Percentiles rank a stretch among this genome's conserved stretches.
phyloP scores from a whole-genome alignment of 495 filamentous ascomycete species.

The Hyphodiscus hymeniophilus region DNA sequence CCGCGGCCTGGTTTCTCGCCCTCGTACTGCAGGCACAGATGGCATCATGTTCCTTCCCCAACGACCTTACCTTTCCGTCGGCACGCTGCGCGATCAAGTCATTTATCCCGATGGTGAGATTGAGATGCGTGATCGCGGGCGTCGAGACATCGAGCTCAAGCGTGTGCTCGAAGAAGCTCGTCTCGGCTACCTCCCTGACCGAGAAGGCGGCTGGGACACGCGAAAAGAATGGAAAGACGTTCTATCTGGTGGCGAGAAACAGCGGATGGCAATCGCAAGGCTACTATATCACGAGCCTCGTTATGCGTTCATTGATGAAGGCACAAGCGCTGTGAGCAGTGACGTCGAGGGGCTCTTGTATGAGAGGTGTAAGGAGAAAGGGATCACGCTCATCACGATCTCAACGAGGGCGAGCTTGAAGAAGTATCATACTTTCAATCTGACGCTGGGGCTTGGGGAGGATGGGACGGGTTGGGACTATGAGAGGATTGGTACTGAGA shows the following conservation, averaged over 20 bases:
- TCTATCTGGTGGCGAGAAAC: conserved; percentile 95
- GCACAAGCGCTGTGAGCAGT: conserved; percentile 83
- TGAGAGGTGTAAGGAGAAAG: conserved; percentile 81
- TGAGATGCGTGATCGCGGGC: conserved; percentile 80
- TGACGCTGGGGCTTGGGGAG: conserved; percentile 69
- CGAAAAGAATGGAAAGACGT: conserved; percentile 99
- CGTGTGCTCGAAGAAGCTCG: conserved; percentile 71
- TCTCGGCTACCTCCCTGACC: conserved; percentile 79
- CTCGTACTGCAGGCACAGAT: conserved; percentile 69
- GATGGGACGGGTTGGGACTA: conserved; percentile 70
- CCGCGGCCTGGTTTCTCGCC: conserved; percentile 76
- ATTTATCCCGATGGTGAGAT: conserved; percentile 94
- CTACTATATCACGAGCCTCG: conserved; percentile 90
- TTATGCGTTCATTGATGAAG: conserved; percentile 92
- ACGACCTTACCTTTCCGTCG: conserved; percentile 84
- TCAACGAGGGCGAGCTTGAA: conserved; percentile 88
- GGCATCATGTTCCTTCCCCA: conserved; percentile 99
- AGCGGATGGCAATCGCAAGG: conserved; percentile 83
- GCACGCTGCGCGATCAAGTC: conserved; percentile 94
- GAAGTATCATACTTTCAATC: conserved; percentile 86
- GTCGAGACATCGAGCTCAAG: conserved; percentile 65
- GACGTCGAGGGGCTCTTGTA: conserved; percentile 95
- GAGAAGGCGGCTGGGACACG: conserved; percentile 95
- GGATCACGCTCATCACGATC: conserved; percentile 91
- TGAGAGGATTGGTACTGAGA: conserved; percentile 83